Evolutionary conservation across 163 green algal species (phyloP), one percentile per base, ranked within the genome.

Genomic region (Picocystis sp.): DNA sequence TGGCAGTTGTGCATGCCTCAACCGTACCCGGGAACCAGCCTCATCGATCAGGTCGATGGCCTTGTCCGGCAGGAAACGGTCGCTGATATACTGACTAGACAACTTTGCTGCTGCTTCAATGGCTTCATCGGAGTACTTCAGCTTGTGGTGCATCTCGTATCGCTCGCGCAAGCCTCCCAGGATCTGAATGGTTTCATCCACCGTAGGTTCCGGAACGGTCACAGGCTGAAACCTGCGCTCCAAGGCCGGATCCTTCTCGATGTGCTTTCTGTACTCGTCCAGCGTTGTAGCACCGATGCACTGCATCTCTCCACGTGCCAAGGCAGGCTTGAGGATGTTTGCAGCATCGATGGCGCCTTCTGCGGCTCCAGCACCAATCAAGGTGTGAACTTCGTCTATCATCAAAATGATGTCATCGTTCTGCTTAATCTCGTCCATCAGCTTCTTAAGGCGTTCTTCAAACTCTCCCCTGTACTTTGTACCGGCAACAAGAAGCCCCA

Each of bases 361-460:
- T 6, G 57, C 59, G 3, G 61, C 66, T n/a, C 72, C 73, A 24
- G 72, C 72, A 38, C 73, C 75, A 21, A 93, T 66, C 12, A 93
- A 19, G 62, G 81, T 81, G 70, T 93, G 83, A 43, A 93, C 78
- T 68, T 93, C 83, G 53, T 93, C 83, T 51, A 93, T 84, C 72
- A 93, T 92, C 22, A 93, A 64, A 47, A 93, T 77, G 25, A 76
- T 67, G 56, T 96, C 84, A 34, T 91, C 77, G 63, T 90, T 92
- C 77, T 94, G 75, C 81, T 94, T 95, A 71, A 97, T 94, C 79
- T 99, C 90, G n/a, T 97, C 84, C 87, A 99, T 96, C 23, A 98
- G 72, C 11, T 67, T 57, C 47, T 76, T 64, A 3, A 78, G n/a
- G 13, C 70, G 55, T 57, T 78, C 68, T 57, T 78, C 70, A 45